Evolutionary conservation across 139 green algal species (phyloP), one percentile per base, ranked within the genome.

Genomic region (Pleodorina starrii): DNA sequence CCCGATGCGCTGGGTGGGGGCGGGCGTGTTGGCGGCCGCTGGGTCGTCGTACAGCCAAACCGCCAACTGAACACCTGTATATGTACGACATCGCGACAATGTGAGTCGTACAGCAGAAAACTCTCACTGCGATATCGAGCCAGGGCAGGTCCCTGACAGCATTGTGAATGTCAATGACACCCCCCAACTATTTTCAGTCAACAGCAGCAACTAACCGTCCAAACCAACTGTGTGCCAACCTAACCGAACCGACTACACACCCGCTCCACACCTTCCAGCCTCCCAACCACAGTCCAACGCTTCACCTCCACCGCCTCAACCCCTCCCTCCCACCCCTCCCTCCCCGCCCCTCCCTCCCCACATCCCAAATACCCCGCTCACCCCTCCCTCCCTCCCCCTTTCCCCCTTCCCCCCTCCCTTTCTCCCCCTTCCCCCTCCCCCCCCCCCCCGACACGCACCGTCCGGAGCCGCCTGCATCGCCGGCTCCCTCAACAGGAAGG

Each of bases 401-500:
- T 1, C 63, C 63, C 48, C n/a, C n/a, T 11, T 1, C 63, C 63
- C 63, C 32, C 2, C 63, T 38, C 63, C 63, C 63, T 7, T 11
- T 23, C 63, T 11, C 63, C 32, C 63, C 14, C 21, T 35, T 19
- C 63, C n/a, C 63, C 63, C 63, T 4, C 63, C 12, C 63, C 54
- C 50, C 14, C 38, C 44, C 43, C 38, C 54, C 9, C 48, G 19
- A 3, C 2, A 3, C 54, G 35, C 78, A 73, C 36, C 54, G 19
- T 59, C 54, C 36, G 54, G 36, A 14, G 14, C 40, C 29, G 12
- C 42, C 63, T 90, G 75, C 59, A 97, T 29, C 51, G 89, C 43
- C 0, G 96, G 96, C 84, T 96, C 93, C 23, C 87, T 85, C 77
- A 97, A 80, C 44, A 98, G 85, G 90, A 94, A 96, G 27, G 96